Percentiles rank a stretch among this genome's conserved stretches.
Evolutionary conservation across 2,329 filamentous ascomycete species (phyloP).

Genomic region (Xylaria sp.): DNA sequence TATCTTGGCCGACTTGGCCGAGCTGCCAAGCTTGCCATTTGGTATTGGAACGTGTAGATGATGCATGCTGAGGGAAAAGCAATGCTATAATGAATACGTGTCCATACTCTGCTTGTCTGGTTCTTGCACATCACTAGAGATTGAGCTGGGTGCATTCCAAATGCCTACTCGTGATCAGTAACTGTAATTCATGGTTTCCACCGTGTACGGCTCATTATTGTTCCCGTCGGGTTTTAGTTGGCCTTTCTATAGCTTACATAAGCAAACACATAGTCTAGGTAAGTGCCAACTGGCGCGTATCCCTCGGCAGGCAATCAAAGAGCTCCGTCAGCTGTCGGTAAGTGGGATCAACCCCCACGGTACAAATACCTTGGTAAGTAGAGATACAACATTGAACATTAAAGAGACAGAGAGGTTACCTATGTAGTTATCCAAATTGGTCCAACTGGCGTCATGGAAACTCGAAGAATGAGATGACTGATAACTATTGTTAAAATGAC

Average conservation of each 20-base stretch:
- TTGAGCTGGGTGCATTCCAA: background rate
- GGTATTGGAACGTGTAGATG: background rate
- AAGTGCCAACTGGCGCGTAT: background rate
- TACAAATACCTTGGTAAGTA: no score
- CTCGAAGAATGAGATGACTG: constrained; percentile 45
- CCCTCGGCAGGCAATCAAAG: background rate
- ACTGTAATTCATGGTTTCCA: no score
- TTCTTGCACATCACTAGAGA: constrained; percentile 3
- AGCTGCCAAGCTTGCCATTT: constrained; percentile 19
- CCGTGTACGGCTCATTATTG: no score
- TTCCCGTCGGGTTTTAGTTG: no score
- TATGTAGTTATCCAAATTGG: background rate
- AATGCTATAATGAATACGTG: constrained; percentile 7
- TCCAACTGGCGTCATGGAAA: constrained; percentile 43
- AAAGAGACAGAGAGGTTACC: background rate
- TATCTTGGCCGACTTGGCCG: constrained; percentile 22
- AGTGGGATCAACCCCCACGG: no score
- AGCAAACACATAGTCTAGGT: background rate
- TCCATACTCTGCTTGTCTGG: background rate
- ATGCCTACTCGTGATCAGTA: background rate
- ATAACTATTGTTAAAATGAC: constrained; percentile 24
- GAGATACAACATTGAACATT: no score
- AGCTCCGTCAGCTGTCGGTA: background rate
- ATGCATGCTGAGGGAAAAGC: background rate
- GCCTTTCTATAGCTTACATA: no score